Conservation (phyloP, 257 asterid species). For the Fraxinus anomala region DNA sequence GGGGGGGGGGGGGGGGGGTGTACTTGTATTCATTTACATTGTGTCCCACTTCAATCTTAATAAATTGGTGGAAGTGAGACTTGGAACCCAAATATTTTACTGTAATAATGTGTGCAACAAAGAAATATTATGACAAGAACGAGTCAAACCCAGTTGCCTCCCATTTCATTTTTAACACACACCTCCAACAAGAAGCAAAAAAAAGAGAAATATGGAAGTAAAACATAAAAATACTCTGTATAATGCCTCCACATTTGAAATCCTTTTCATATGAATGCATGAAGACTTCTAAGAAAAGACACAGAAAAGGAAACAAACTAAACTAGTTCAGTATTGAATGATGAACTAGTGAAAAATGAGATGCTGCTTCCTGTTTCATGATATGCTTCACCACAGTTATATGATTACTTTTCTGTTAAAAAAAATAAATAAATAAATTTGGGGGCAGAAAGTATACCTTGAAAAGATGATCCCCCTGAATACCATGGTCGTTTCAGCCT, state of each 20-base stretch:
- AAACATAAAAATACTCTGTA: not conserved
- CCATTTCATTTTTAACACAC: not conserved
- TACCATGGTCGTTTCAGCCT: conserved; percentile 96
- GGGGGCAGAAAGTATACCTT: conserved; percentile 54
- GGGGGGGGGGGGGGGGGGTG: not conserved
- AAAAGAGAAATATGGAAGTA: not conserved
- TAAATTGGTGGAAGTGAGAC: not conserved
- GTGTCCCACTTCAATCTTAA: not conserved
- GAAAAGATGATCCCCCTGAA: conserved; percentile 89
- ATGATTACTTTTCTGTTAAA: not conserved
- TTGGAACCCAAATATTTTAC: not conserved
- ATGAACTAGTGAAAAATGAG: conserved; percentile 5
- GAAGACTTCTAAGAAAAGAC: not conserved
- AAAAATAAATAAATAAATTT: not conserved
- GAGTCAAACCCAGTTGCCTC: not conserved
- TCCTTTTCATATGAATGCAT: not conserved
- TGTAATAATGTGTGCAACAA: not conserved
- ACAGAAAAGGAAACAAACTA: not conserved
- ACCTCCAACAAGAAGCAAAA: not conserved
- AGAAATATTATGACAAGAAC: not conserved
- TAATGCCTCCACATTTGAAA: not conserved
- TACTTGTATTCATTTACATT: too few relatives aligned
- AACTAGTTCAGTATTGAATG: not conserved
- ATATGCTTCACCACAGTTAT: not conserved
- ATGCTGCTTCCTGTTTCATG: not conserved